Conservation (phyloP, 768 basidiomycete species). For the Calocybe cyanea region DNA sequence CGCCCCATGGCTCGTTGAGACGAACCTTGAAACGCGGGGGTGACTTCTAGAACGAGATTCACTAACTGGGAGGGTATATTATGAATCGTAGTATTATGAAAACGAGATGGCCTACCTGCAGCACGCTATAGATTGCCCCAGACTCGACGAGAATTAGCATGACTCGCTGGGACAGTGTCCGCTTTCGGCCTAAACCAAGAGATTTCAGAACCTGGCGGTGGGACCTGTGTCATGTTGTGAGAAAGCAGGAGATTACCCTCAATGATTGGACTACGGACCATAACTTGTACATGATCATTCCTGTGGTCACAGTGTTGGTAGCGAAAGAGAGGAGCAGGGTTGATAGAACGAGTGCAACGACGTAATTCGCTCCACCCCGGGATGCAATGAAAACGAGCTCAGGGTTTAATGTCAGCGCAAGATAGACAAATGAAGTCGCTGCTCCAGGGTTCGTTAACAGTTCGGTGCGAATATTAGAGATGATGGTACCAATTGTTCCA, state of each 20-base stretch:
- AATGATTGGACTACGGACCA: neutral
- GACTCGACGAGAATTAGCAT: neutral
- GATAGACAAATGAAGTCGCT: neutral
- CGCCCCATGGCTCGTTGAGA: too few species aligned
- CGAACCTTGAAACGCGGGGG: too few species aligned
- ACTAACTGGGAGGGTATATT: too few species aligned
- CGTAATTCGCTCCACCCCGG: neutral
- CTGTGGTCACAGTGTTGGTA: neutral
- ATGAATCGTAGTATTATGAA: too few species aligned
- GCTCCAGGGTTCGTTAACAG: neutral
- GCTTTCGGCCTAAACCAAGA: neutral
- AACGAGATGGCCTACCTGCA: neutral
- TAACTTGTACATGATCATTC: slow-evolving; percentile 2
- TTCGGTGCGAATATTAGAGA: neutral
- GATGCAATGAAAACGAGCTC: neutral
- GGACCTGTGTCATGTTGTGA: neutral
- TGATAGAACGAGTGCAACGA: neutral
- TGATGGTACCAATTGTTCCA: neutral
- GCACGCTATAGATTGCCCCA: neutral
- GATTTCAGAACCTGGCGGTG: neutral
- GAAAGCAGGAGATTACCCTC: neutral
- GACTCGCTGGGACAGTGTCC: neutral
- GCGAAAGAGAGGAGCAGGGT: neutral
- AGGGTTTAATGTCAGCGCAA: neutral
- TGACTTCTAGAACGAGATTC: too few species aligned